Evolutionary conservation across 352 stramenopile species (phyloP).

Genomic region (Phytopythium aichiense): DNA sequence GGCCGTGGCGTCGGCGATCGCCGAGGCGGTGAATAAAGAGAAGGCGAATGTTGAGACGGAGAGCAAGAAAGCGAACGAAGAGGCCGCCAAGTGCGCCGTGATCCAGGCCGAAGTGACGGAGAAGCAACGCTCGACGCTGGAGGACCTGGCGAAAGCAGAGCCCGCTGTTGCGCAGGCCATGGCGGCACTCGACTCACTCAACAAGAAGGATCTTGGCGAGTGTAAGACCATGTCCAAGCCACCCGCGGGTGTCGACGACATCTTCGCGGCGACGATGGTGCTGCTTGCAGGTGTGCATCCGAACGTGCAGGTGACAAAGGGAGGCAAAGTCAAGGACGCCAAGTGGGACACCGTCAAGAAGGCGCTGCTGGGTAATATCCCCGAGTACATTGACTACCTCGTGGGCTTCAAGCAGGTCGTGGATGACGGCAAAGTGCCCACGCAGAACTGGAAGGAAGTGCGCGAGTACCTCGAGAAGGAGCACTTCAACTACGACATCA

Average conservation of each 20-base stretch:
- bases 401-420: conserved; percentile 92
- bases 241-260: conserved; percentile 92
- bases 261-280: conserved; percentile 93
- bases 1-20: conserved; percentile 90
- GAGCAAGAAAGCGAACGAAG: conserved; percentile 91
- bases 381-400: conserved; percentile 95
- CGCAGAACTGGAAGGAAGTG: conserved; percentile 93
- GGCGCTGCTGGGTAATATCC: conserved; percentile 92
- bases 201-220: conserved; percentile 96
- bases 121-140: conserved; percentile 86
- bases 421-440: conserved; percentile 92
- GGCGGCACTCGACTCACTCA: conserved; percentile 93
- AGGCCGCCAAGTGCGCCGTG: conserved; percentile 91
- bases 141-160: conserved; percentile 94
- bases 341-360: conserved; percentile 96
- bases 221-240: conserved; percentile 97
- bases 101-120: conserved; percentile 93
- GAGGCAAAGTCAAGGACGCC: conserved; percentile 94
- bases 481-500: conserved; percentile 94
- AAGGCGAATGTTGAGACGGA: conserved; percentile 95
- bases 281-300: conserved; percentile 93
- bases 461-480: conserved; percentile 92
- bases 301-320: conserved; percentile 92
- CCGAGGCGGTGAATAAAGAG: conserved; percentile 94
- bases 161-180: conserved; percentile 94